Evolutionary conservation across 345 rosid species (phyloP).

Genomic region (Lepidium sativum): DNA sequence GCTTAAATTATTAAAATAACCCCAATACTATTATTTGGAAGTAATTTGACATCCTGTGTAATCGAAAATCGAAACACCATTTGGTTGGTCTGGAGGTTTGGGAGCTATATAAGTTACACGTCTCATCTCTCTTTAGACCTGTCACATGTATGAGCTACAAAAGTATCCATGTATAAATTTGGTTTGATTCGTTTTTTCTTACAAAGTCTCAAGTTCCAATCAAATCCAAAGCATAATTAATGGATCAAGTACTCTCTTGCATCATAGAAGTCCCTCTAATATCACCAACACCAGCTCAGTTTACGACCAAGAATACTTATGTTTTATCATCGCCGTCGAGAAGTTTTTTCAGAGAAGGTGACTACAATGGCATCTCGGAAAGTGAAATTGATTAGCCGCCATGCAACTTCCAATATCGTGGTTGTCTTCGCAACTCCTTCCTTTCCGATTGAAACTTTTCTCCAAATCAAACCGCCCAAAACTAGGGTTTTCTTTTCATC

Average conservation of each 20-base stretch:
- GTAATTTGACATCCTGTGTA: neutral
- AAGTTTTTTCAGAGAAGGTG: neutral
- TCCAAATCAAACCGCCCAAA: no score
- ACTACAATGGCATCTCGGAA: neutral
- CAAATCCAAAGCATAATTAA: neutral
- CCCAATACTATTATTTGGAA: neutral
- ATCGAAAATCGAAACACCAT: neutral
- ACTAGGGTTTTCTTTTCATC: no score
- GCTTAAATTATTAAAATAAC: neutral
- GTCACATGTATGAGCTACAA: neutral
- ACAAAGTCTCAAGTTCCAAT: neutral
- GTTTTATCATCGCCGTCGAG: neutral
- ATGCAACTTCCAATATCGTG: no score
- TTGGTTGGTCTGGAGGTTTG: neutral
- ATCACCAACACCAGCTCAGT: neutral
- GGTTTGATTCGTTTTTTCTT: neutral
- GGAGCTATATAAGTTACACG: neutral
- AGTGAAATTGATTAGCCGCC: constrained; percentile 8
- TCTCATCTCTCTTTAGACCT: neutral
- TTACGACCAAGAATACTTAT: neutral
- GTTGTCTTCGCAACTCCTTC: no score
- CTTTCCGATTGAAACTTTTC: no score
- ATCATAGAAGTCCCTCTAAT: neutral
- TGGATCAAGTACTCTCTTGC: neutral
- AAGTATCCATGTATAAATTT: neutral